phyloP scores from a whole-genome alignment of 2,329 filamentous ascomycete species.

The Mollisiaceae sp. region DNA sequence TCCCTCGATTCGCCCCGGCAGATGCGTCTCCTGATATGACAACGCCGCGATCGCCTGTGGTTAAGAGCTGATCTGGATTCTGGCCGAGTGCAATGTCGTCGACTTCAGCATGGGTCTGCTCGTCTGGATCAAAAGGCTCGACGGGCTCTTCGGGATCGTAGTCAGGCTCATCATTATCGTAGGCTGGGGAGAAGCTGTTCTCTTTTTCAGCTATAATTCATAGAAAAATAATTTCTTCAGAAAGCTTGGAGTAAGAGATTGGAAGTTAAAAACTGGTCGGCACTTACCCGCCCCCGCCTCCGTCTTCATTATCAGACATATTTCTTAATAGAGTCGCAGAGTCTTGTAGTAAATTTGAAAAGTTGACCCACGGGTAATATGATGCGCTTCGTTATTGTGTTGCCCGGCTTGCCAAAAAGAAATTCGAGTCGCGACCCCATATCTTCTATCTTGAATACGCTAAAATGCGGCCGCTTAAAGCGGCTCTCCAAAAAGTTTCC shows the following conservation, averaged over 20 bases:
- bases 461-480: background rate
- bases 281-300: slow-evolving; percentile 28
- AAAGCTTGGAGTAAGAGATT: slow-evolving; percentile 1
- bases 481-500: background rate
- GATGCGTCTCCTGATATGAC: slow-evolving; percentile 66
- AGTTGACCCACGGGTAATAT: background rate
- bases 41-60: slow-evolving; percentile 47
- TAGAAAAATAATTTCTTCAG: background rate
- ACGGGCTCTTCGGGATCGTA: slow-evolving; percentile 61
- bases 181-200: slow-evolving; percentile 43
- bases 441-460: background rate
- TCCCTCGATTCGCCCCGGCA: slow-evolving; percentile 55
- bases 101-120: slow-evolving; percentile 56
- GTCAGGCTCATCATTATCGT: slow-evolving; percentile 70
- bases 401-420: background rate
- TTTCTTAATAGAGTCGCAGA: slow-evolving; percentile 3
- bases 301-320: slow-evolving; percentile 29
- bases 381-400: slow-evolving; percentile 6
- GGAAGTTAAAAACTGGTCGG: background rate
- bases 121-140: slow-evolving; percentile 59
- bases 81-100: slow-evolving; percentile 60
- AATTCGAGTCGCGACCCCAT: slow-evolving; percentile 8
- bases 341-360: background rate
- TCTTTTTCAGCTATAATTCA: background rate
- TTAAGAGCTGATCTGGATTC: slow-evolving; percentile 53